A percentile compares a stretch with the other conserved stretches of the same genome.
Conservation (phyloP, 306 rosid genomes). For the Quercus aquifolioides region DNA sequence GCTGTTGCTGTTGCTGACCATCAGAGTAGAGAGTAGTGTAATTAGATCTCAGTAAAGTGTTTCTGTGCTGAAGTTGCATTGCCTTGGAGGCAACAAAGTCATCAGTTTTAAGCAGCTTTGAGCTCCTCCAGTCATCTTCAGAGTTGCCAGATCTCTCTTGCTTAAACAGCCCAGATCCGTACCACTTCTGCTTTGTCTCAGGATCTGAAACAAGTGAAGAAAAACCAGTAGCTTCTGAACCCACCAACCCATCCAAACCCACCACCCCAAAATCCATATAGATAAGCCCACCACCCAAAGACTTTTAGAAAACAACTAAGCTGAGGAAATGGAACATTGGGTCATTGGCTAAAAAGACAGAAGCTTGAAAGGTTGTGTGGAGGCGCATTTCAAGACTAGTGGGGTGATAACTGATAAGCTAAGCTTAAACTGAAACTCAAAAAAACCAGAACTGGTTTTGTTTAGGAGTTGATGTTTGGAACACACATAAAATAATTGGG, state of each 20-base stretch:
- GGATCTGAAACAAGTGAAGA: slow-evolving; percentile 60
- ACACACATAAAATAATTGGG: slow-evolving; percentile 68
- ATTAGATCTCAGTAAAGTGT: slow-evolving; percentile 54
- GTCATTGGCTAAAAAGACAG: slow-evolving; percentile 17
- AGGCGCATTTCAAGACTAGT: slow-evolving; percentile 39
- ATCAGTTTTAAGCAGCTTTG: slow-evolving; percentile 48
- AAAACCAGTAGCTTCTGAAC: slow-evolving; percentile 43
- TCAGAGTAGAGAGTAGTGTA: slow-evolving; percentile 36
- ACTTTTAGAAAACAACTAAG: slow-evolving; percentile 17
- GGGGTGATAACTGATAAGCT: slow-evolving; percentile 6
- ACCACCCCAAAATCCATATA: slow-evolving; percentile 76
- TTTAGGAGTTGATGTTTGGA: slow-evolving; percentile 39
- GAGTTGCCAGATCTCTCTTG: slow-evolving; percentile 63
- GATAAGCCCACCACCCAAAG: neutral
- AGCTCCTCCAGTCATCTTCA: slow-evolving; percentile 52
- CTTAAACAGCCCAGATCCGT: slow-evolving; percentile 68
- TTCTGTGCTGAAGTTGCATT: slow-evolving; percentile 41
- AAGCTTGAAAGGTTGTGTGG: slow-evolving; percentile 18
- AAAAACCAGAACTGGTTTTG: slow-evolving; percentile 54
- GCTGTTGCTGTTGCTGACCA: slow-evolving; percentile 40
- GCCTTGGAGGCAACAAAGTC: slow-evolving; percentile 43
- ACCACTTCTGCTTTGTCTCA: slow-evolving; percentile 58
- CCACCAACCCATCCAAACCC: slow-evolving; percentile 72
- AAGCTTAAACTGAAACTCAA: slow-evolving; percentile 40
- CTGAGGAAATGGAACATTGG: slow-evolving; percentile 30